These are phyloP conservation scores for Clohesyomyces aquaticus DNA, from an alignment of 495 filamentous ascomycete genomes.

Conservation along the genomic window DNA sequence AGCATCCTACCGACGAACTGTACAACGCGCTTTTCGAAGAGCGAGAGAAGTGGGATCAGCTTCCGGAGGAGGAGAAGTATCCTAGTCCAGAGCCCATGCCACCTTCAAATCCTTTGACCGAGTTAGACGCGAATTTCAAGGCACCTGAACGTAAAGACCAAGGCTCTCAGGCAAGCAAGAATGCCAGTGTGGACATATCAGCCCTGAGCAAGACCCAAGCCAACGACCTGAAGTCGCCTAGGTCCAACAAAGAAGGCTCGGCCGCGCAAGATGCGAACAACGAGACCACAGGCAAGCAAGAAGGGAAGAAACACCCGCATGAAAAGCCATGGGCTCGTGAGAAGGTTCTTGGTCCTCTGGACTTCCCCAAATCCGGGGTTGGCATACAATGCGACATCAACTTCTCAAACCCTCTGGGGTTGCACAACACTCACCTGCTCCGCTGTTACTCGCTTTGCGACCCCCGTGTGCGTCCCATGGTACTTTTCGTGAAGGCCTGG, in stretches of 20 bases:
- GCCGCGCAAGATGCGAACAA: neutral
- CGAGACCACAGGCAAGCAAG: conserved; percentile 13
- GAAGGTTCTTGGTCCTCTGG: conserved; percentile 61
- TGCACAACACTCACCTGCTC: conserved; percentile 78
- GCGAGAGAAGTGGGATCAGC: conserved; percentile 62
- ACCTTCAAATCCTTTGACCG: conserved; percentile 6
- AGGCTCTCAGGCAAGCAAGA: neutral
- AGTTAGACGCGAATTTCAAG: conserved; percentile 12
- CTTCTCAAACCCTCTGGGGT: conserved; percentile 74
- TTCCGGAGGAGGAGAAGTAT: conserved; percentile 43
- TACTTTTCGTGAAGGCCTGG: conserved; percentile 83
- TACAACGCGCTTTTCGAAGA: conserved; percentile 57
- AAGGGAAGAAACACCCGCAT: conserved; percentile 9
- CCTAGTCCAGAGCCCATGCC: conserved; percentile 3
- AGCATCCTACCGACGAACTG: conserved; percentile 62
- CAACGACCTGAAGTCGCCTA: neutral
- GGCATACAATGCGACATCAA: conserved; percentile 85
- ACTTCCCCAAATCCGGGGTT: conserved; percentile 69
- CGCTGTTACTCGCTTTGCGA: conserved; percentile 78
- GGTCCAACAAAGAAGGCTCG: conserved; percentile 3
- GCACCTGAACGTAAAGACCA: neutral
- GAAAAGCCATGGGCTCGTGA: conserved; percentile 53
- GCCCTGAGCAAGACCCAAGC: neutral
- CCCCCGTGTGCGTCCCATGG: conserved; percentile 69
- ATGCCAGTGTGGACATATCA: neutral